These are phyloP conservation scores for Vanilla planifolia DNA, from an alignment of 106 monocot genomes.

Conservation along the genomic window DNA sequence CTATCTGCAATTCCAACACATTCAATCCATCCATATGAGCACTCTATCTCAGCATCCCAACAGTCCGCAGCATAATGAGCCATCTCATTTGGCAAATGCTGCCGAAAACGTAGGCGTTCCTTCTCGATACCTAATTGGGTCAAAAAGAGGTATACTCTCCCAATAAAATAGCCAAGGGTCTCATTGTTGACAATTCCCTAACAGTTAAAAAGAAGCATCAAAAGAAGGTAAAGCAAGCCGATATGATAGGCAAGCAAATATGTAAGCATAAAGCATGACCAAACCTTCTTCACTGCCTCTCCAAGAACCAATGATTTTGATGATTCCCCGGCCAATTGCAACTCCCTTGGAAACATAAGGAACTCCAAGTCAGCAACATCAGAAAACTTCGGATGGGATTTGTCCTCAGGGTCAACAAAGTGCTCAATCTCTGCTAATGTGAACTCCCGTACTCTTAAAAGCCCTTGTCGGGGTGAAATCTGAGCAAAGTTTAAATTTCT, in stretches of 20 bases:
- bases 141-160: conserved; percentile 82
- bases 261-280: neutral
- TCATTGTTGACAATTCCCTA: conserved; percentile 91
- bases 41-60: conserved; percentile 79
- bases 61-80: conserved; percentile 99
- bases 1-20: conserved; percentile 99
- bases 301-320: conserved; percentile 54
- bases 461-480: conserved; percentile 99
- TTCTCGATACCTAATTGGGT: conserved; percentile 81
- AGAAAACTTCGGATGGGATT: conserved; percentile 86
- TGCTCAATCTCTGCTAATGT: conserved; percentile 98
- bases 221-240: neutral
- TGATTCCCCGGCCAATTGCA: conserved; percentile 58
- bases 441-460: conserved; percentile 90
- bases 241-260: neutral
- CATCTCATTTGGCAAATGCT: conserved; percentile 98
- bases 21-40: conserved; percentile 86
- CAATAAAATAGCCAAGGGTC: conserved; percentile 96
- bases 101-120: conserved; percentile 73
- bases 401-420: conserved; percentile 95
- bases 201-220: neutral
- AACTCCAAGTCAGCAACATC: conserved; percentile 79
- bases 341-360: conserved; percentile 85
- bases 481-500: conserved; percentile 1
- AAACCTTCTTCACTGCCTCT: conserved; percentile 76